A percentile compares a stretch with the other conserved stretches of the same genome.
Evolutionary conservation across 2,329 filamentous ascomycete species (phyloP).

Genomic region (Epichloe gansuensis): DNA sequence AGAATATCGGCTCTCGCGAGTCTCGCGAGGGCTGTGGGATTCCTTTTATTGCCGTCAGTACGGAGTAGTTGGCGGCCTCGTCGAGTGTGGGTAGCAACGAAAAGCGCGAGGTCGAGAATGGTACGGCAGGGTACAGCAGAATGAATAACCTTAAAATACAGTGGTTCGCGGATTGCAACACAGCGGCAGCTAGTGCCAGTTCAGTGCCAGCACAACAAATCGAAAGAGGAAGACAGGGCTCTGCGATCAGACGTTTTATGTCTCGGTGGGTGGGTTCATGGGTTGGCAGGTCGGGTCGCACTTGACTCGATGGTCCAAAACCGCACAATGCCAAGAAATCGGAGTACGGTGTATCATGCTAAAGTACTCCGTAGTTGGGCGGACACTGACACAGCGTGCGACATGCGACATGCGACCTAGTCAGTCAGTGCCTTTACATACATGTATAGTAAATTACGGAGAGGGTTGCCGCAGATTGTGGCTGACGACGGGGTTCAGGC

Average conservation of each 20-base stretch:
- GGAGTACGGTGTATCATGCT: background rate
- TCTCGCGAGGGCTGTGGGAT: background rate
- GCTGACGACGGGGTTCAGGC: background rate
- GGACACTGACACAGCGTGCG: background rate
- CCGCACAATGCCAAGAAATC: conserved; percentile 2
- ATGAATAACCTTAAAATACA: conserved; percentile 9
- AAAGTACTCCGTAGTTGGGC: background rate
- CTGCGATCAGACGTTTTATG: conserved; percentile 1
- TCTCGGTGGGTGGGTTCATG: background rate
- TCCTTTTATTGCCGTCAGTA: background rate
- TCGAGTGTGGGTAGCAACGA: background rate
- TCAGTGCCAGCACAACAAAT: background rate
- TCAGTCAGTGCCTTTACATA: no score
- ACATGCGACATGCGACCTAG: background rate
- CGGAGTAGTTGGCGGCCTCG: background rate
- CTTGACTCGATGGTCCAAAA: background rate
- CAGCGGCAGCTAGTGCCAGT: background rate
- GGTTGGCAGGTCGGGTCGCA: background rate
- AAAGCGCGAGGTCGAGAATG: background rate
- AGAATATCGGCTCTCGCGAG: background rate
- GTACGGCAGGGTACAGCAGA: background rate
- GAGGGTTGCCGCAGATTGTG: background rate
- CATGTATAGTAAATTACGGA: no score
- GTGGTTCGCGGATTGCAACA: conserved; percentile 1
- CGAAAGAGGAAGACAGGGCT: background rate